Base-by-base conservation (phyloP, 345 rosid species). In the Streptanthus diversifolius region DNA sequence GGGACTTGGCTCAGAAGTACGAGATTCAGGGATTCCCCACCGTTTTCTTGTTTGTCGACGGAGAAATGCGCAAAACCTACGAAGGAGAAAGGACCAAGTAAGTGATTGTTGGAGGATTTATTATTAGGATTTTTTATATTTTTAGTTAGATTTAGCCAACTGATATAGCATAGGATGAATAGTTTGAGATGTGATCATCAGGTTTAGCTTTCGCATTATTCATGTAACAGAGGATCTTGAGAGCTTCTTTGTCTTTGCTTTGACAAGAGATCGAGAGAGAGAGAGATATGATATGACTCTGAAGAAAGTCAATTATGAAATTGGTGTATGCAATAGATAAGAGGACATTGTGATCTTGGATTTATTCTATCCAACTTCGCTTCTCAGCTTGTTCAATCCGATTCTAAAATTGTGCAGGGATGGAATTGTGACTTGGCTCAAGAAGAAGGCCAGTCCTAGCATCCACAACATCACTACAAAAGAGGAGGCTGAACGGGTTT, bases 341-440 rank as follows among this genome's bases (percentile, higher is more conserved):
- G 63, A 66, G 25, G 45, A 44, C 73, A 19, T 75, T 22, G 55
- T 59, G 37, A 59, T 67, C 9, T 21, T 33, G 37, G 13, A 55
- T 63, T 27, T 24, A 19, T 21, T 76, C 48, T 48, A 39, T 40
- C 13, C 63, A 33, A 61, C 51, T 60, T 27, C 51, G 41, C 62
- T 71, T 62, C 44, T 40, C 54, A 32, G 19, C n/a, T 44, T 45
- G 33, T 37, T 41, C 21, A 24, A 1, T 54, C 48, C 33, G 12
- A 8, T 58, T 29, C 33, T 25, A 44, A n/a, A 7, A 35, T n/a
- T 9, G 44, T 71, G 41, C 56, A 84, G 87, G 63, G 78, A 78
- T 55, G 80, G 77, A 32, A 79, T 86, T 56, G 79, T 77, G 7
- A 52, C 77, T 73, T 84, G 83, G 83, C 65, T 84, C 62, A 73